Percentiles rank a stretch among this genome's conserved stretches.
phyloP scores from a whole-genome alignment of 352 stramenopile genomes.

The Phytophthora sp. region DNA sequence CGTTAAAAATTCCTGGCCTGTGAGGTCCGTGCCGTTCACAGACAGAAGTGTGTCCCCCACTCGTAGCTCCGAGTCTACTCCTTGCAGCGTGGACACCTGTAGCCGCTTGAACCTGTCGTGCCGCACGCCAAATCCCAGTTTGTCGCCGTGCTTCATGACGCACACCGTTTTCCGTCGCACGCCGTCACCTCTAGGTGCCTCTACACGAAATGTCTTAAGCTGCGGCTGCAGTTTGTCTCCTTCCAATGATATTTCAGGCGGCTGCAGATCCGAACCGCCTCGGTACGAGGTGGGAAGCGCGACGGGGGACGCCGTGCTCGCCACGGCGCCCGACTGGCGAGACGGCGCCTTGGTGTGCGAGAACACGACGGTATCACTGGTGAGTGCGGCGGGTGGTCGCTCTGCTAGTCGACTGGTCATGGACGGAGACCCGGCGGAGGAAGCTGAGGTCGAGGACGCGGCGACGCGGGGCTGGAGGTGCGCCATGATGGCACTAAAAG shows the following conservation, averaged over 20 bases:
- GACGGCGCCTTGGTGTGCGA: conserved; percentile 60
- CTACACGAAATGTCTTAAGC: conserved; percentile 24
- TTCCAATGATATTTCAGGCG: background rate
- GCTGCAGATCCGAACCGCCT: too few relatives aligned
- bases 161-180: conserved; percentile 45
- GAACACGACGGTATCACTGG: conserved; percentile 72
- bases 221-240: conserved; percentile 13
- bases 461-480: background rate
- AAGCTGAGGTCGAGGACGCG: background rate
- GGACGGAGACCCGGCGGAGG: conserved; percentile 1
- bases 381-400: conserved; percentile 21
- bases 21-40: conserved; percentile 66
- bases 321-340: conserved; percentile 38
- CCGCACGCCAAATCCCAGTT: conserved; percentile 72
- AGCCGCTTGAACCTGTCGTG: conserved; percentile 61
- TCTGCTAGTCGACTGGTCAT: background rate
- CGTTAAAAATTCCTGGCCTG: conserved; percentile 53
- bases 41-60: conserved; percentile 75
- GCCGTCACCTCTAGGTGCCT: conserved; percentile 5
- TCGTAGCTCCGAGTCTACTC: conserved; percentile 40
- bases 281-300: background rate
- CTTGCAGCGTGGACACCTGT: conserved; percentile 66
- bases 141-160: conserved; percentile 59
- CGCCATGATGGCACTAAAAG: too few relatives aligned
- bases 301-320: conserved; percentile 18